Base-by-base conservation (phyloP, 306 rosid species). In the Begonia loranthoides region DNA sequence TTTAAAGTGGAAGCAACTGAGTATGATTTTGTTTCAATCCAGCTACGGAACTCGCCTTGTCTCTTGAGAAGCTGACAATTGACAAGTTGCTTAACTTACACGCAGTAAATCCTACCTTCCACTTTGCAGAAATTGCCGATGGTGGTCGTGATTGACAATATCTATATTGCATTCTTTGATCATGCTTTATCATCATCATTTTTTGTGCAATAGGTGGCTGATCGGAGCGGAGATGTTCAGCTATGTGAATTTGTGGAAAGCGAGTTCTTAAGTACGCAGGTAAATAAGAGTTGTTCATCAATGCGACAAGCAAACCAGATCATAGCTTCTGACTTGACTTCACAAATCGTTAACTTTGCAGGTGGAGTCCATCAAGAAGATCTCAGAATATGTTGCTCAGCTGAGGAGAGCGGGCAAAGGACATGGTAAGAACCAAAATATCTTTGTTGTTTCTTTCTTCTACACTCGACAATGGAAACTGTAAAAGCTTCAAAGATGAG, bases 41-140 rank as follows among this genome's bases (percentile, higher is more conserved):
- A 92, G 99, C 96, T 22, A 92, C 80, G 99, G 99, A 92, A 67
- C 96, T 92, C 2, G 89, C 87, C 13, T 54, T 92, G 15, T 86
- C 99, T 21, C 70, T 92, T 51, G 99, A 92, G 77, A 92, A 83
- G 81, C 80, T 92, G 49, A 77, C 82, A 1, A 80, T 80, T 60
- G 93, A 83, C 47, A 86, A 86, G 64, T 87, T 92, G 65, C 87
- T 80, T 54, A 59, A 75, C 54, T 70, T 92, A 53, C 83, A 76
- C 54, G 12, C 40, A 22, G 96, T 92, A 80, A 62, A 76, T 12
- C 36, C 7, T n/a, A n/a, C n/a, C n/a, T n/a, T n/a, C n/a, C n/a
- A n/a, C n/a, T n/a, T n/a, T n/a, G n/a, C n/a, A n/a, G n/a, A n/a
- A n/a, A n/a, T n/a, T n/a, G n/a, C n/a, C n/a, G n/a, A n/a, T n/a